These are phyloP conservation scores for Colletotrichum melonis DNA, from an alignment of 2,329 filamentous ascomycete genomes.

Conservation along the genomic window DNA sequence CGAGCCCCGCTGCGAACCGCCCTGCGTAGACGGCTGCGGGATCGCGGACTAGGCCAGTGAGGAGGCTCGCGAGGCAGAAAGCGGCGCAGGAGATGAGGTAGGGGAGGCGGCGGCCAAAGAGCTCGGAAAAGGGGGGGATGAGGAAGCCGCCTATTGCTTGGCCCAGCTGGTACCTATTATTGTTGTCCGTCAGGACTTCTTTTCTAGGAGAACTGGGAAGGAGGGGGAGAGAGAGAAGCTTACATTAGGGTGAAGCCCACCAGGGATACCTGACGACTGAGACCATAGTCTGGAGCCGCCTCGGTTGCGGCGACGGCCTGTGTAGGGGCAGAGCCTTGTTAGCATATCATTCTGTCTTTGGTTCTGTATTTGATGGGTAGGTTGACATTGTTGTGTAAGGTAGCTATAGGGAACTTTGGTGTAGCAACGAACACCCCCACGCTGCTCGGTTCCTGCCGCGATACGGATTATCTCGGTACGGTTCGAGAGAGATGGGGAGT, in stretches of 20 bases:
- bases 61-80: conserved; percentile 47
- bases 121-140: conserved; percentile 51
- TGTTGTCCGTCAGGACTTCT: too few relatives aligned
- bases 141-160: conserved; percentile 51
- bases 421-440: too few relatives aligned
- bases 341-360: not conserved
- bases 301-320: conserved; percentile 32
- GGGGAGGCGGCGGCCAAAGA: conserved; percentile 48
- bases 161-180: conserved; percentile 45
- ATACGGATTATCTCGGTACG: not conserved
- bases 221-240: not conserved
- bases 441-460: conserved; percentile 8
- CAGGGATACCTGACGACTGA: conserved; percentile 32
- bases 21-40: conserved; percentile 51
- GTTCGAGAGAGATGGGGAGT: too few relatives aligned
- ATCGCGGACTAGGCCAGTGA: conserved; percentile 50
- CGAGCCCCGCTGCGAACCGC: conserved; percentile 54
- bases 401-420: not conserved
- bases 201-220: not conserved
- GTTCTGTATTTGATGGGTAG: not conserved
- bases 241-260: conserved; percentile 42
- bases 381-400: not conserved
- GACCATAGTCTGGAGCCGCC: conserved; percentile 14
- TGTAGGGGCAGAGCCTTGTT: not conserved
- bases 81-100: conserved; percentile 47